Evolutionary conservation across 176 grass and related monocot species (phyloP).

Genomic region (Juncus effusus): DNA sequence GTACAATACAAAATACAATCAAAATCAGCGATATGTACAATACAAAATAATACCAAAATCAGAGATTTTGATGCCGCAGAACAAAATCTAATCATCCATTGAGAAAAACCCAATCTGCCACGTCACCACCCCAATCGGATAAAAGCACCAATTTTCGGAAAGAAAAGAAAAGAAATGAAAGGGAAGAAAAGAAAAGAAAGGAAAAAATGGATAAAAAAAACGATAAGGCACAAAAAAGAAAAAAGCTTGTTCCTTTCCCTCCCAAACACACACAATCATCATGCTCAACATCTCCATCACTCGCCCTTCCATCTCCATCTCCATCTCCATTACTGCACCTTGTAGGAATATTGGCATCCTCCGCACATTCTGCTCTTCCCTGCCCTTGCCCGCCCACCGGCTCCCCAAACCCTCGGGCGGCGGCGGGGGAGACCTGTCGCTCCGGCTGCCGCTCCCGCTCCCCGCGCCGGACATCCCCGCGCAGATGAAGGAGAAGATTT

Average conservation of each 20-base stretch:
- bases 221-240: neutral
- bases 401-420: conserved; percentile 1
- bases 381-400: neutral
- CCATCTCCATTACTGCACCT: conserved; percentile 15
- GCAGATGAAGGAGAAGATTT: conserved; percentile 62
- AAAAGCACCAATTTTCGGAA: conserved; percentile 26
- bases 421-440: neutral
- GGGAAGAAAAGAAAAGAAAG: conserved; percentile 31
- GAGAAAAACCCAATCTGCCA: neutral
- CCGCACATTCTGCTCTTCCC: conserved; percentile 7
- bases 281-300: conserved; percentile 33
- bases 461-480: conserved; percentile 42
- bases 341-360: neutral
- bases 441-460: conserved; percentile 16
- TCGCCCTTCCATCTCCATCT: conserved; percentile 18
- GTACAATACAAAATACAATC: no score
- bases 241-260: neutral
- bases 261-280: neutral
- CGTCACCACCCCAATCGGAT: neutral
- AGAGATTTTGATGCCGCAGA: neutral
- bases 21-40: no score
- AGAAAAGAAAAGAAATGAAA: no score
- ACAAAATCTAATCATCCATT: neutral
- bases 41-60: no score
- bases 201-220: no score